These are phyloP conservation scores for Ogataea naganishii DNA, from an alignment of 805 yeast species.

Conservation along the genomic window DNA sequence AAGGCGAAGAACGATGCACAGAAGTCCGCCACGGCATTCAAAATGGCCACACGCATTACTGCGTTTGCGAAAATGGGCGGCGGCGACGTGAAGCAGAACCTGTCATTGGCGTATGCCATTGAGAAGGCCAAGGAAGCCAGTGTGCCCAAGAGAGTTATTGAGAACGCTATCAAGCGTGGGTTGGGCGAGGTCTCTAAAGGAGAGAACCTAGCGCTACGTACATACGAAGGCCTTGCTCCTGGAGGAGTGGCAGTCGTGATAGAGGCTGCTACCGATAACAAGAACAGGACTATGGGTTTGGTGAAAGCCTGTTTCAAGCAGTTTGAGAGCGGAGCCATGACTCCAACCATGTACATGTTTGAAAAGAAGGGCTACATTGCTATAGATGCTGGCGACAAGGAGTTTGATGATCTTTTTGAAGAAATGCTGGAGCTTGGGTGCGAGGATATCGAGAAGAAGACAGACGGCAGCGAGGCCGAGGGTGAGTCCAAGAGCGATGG, in stretches of 20 bases:
- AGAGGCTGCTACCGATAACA: slow-evolving; percentile 85
- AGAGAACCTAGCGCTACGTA: slow-evolving; percentile 34
- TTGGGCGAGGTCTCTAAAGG: slow-evolving; percentile 51
- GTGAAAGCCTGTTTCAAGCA: slow-evolving; percentile 71
- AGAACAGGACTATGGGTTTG: slow-evolving; percentile 67
- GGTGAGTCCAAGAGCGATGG: slow-evolving; percentile 6
- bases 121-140: slow-evolving; percentile 72
- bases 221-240: slow-evolving; percentile 88
- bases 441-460: slow-evolving; percentile 54
- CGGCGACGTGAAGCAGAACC: slow-evolving; percentile 52
- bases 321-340: slow-evolving; percentile 49
- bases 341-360: slow-evolving; percentile 75
- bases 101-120: slow-evolving; percentile 58
- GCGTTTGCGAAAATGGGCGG: slow-evolving; percentile 71
- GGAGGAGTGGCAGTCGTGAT: slow-evolving; percentile 83
- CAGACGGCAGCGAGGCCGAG: slow-evolving; percentile 19
- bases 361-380: slow-evolving; percentile 68
- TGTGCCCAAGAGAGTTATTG: slow-evolving; percentile 78
- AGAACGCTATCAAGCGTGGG: slow-evolving; percentile 80
- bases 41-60: slow-evolving; percentile 64
- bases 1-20: slow-evolving; percentile 88
- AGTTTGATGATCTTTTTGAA: slow-evolving; percentile 65
- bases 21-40: slow-evolving; percentile 59
- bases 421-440: slow-evolving; percentile 69
- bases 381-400: slow-evolving; percentile 30